Conservation (phyloP, 331 rosid species). For the Ulmus americana region DNA sequence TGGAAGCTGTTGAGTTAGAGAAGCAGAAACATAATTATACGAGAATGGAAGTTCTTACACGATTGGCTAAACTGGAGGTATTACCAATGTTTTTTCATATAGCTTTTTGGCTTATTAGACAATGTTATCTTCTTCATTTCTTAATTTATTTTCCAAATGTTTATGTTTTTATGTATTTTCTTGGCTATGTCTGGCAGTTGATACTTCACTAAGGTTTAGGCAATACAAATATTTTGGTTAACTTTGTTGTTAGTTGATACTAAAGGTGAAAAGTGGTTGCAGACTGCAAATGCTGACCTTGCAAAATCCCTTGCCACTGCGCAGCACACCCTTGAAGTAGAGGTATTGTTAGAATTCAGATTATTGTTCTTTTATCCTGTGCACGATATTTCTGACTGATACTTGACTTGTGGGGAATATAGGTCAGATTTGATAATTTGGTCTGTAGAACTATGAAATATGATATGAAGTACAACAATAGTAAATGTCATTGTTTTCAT, state of each 20-base stretch:
- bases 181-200: conserved; percentile 12
- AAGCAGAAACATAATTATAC: conserved; percentile 89
- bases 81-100: conserved; percentile 15
- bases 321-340: conserved; percentile 83
- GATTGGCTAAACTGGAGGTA: conserved; percentile 84
- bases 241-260: conserved; percentile 24
- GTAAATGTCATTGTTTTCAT: neutral
- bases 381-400: neutral
- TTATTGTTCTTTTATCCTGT: conserved; percentile 8
- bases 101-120: conserved; percentile 7
- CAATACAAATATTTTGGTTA: conserved; percentile 18
- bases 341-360: conserved; percentile 51
- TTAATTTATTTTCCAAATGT: neutral
- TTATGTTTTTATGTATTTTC: neutral
- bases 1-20: conserved; percentile 93
- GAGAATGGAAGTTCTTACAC: conserved; percentile 73
- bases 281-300: conserved; percentile 88
- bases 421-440: neutral
- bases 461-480: neutral
- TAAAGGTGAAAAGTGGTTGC: conserved; percentile 46
- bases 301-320: conserved; percentile 75
- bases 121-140: neutral
- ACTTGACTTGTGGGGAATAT: neutral
- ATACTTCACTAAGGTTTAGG: conserved; percentile 20
- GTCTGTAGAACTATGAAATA: neutral